Evolutionary conservation across 352 stramenopile species (phyloP), one percentile per base, ranked within the genome.

Genomic region (Pseudoperonospora humuli): DNA sequence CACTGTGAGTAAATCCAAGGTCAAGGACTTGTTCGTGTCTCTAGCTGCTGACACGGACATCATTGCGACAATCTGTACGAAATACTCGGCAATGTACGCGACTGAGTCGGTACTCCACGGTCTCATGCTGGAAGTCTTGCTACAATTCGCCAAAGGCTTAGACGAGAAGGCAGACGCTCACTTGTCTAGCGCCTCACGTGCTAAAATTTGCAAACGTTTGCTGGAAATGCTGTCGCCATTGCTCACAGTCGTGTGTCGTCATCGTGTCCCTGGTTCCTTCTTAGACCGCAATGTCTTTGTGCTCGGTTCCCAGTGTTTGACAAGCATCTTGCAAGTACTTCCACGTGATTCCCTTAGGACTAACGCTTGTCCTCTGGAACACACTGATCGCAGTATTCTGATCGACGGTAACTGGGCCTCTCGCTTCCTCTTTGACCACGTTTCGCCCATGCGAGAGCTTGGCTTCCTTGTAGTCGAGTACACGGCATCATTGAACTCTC

Each of bases 41-140:
- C 54, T 86, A 11, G 60, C 71, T 29, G 57, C 64, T 31, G 75
- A 86, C 48, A 81, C 71, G 0, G 65, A 77, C 15, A 44, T 86
- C 7, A 47, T 79, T 11, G 39, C 57, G 21, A 59, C 50, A n/a
- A 67, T 82, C 19, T 70, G 67, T 37, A 57, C 20, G 19, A 75
- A 77, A 38, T 82, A 79, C 39, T 60, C 50, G 1, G 13, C 46
- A 14, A 38, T 70, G 13, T 79, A 79, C 32, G 49, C 64, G 6
- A 71, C 53, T 3, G 55, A 75, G 6, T 37, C 64, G n/a, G 39
- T 68, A 24, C 48, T 82, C n/a, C 64, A 82, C 18, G 39, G 53
- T 7, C 33, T 70, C 7, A 68, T 73, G 45, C 39, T 82, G 0
- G 57, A 82, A 17, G 33, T 75, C 1, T 20, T 79, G n/a, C 37